Percentiles rank a stretch among this genome's conserved stretches.
phyloP scores from a whole-genome alignment of 2,329 filamentous ascomycete species.

The Diatrype stigma region DNA sequence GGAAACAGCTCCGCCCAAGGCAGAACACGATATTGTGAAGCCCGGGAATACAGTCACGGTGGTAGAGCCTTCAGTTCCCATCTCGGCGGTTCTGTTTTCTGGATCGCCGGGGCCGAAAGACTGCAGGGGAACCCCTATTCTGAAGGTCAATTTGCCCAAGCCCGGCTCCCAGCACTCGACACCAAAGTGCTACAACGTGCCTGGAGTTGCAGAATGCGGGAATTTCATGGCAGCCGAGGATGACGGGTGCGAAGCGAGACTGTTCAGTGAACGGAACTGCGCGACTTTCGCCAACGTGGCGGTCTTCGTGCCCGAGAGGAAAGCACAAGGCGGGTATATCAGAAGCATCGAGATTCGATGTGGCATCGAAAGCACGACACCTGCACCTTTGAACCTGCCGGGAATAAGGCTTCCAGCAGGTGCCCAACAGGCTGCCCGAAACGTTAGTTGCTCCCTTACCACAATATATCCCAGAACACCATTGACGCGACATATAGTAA shows the following conservation, averaged over 20 bases:
- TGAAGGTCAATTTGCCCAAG: conserved; percentile 23
- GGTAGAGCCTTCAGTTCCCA: conserved; percentile 36
- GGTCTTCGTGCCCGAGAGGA: conserved; percentile 31
- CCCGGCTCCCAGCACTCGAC: conserved; percentile 19
- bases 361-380: conserved; percentile 23
- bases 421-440: conserved; percentile 18
- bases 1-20: not conserved
- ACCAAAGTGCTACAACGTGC: conserved; percentile 31
- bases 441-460: conserved; percentile 3
- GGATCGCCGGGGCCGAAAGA: conserved; percentile 30
- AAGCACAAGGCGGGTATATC: conserved; percentile 29
- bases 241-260: conserved; percentile 32
- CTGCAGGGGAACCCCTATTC: conserved; percentile 29
- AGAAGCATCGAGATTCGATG: conserved; percentile 32
- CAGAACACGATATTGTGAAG: conserved; percentile 35
- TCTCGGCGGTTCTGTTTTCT: conserved; percentile 42
- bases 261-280: conserved; percentile 33
- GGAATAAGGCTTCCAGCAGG: conserved; percentile 16
- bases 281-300: conserved; percentile 30
- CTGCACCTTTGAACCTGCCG: conserved; percentile 21
- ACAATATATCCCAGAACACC: not conserved
- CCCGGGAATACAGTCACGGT: conserved; percentile 30
- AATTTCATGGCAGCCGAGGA: conserved; percentile 32
- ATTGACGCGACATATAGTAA: not conserved
- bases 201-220: conserved; percentile 29